These are phyloP conservation scores for Hymenoscyphus fraxineus DNA, from an alignment of 2,329 filamentous ascomycete genomes.

Conservation along the genomic window DNA sequence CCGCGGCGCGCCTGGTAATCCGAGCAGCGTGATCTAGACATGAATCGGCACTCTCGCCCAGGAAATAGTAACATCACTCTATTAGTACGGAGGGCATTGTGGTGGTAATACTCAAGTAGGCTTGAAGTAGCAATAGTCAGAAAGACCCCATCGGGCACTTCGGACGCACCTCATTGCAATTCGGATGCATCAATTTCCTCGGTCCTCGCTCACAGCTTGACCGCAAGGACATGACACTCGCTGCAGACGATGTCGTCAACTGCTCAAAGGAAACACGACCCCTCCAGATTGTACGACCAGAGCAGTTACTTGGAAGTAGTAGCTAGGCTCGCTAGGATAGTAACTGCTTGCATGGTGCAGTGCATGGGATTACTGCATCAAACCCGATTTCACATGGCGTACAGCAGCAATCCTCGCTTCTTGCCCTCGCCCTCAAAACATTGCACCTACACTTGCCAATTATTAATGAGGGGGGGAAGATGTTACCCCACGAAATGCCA, in stretches of 20 bases:
- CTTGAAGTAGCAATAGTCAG: not conserved
- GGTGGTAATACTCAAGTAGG: too few species aligned
- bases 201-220: not conserved
- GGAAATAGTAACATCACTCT: not conserved
- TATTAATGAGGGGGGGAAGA: not conserved
- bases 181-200: not conserved
- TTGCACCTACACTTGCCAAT: not conserved
- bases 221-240: not conserved
- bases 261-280: not conserved
- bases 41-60: not conserved
- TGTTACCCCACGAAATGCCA: constrained; percentile 1
- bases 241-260: not conserved
- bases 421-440: not conserved
- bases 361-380: constrained; percentile 6
- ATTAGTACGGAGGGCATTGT: too few species aligned
- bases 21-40: not conserved
- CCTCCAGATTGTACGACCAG: not conserved
- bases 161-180: not conserved
- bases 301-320: not conserved
- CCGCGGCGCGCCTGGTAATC: not conserved
- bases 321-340: not conserved
- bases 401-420: not conserved
- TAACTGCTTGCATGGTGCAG: constrained; percentile 1
- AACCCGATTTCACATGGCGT: constrained; percentile 8
- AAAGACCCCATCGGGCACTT: not conserved